phyloP scores from a whole-genome alignment of 2,329 filamentous ascomycete species.

The Dendrostoma leiphaemia region DNA sequence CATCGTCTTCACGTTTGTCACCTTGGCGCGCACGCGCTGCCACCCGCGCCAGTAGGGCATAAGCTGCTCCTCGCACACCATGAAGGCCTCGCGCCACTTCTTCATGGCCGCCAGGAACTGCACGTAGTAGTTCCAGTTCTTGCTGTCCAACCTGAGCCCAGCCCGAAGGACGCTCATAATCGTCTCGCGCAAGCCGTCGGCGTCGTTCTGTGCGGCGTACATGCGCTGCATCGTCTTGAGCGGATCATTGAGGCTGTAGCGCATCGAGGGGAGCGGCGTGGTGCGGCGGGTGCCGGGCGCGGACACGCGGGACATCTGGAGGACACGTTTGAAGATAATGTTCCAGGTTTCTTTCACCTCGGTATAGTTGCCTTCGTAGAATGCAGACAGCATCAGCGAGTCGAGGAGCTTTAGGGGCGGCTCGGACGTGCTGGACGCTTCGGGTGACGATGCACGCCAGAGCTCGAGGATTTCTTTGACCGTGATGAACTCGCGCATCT shows the following conservation, averaged over 20 bases:
- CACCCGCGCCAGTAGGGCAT: slow-evolving; percentile 81
- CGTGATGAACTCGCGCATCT: slow-evolving; percentile 36
- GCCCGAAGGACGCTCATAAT: slow-evolving; percentile 55
- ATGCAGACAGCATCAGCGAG: slow-evolving; percentile 67
- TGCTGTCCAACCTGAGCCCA: slow-evolving; percentile 73
- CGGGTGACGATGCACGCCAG: slow-evolving; percentile 49
- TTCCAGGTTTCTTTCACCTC: slow-evolving; percentile 68
- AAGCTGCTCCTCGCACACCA: slow-evolving; percentile 70
- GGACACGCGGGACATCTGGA: slow-evolving; percentile 38
- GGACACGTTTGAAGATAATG: slow-evolving; percentile 53
- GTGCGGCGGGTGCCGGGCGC: slow-evolving; percentile 23
- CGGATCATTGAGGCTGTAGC: slow-evolving; percentile 51
- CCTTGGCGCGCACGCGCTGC: slow-evolving; percentile 34
- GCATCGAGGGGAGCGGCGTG: slow-evolving; percentile 44
- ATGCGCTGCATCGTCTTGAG: slow-evolving; percentile 49
- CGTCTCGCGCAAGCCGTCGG: slow-evolving; percentile 45
- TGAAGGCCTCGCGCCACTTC: slow-evolving; percentile 66
- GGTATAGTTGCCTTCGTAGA: slow-evolving; percentile 54
- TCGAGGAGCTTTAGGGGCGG: slow-evolving; percentile 58
- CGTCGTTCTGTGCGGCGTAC: slow-evolving; percentile 38
- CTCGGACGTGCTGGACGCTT: slow-evolving; percentile 4
- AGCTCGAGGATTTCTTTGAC: slow-evolving; percentile 43
- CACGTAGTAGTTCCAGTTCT: slow-evolving; percentile 79
- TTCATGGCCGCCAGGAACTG: slow-evolving; percentile 62
- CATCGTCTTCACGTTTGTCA: slow-evolving; percentile 24